Conservation (phyloP, 176 grass and related monocot genomes). For the Aegilops sharonensis region DNA sequence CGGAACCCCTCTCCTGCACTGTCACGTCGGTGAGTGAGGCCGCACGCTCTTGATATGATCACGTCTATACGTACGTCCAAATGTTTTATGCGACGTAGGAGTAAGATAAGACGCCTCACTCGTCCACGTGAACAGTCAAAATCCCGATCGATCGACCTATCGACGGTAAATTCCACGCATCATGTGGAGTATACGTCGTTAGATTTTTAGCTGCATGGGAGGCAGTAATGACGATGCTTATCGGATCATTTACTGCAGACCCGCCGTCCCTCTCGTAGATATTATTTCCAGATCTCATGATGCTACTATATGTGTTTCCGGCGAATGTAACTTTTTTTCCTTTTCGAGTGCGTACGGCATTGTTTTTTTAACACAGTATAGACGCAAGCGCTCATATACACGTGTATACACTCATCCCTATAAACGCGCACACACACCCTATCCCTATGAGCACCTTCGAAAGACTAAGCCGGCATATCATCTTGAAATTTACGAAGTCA, state of each 20-base stretch:
- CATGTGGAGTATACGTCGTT: background rate
- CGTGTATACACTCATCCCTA: too few species aligned
- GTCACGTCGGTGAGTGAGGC: background rate
- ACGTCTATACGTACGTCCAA: background rate
- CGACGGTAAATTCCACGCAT: too few species aligned
- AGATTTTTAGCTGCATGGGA: background rate
- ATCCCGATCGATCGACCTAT: background rate
- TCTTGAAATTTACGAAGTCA: too few species aligned
- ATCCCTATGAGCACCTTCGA: too few species aligned
- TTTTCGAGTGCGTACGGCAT: too few species aligned
- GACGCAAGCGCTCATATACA: too few species aligned
- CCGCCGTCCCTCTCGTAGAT: background rate
- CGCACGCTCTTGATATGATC: background rate
- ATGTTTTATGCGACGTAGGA: background rate
- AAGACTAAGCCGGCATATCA: too few species aligned
- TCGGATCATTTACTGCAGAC: background rate
- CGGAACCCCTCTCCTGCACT: too few species aligned
- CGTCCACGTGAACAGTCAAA: background rate
- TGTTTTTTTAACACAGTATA: too few species aligned
- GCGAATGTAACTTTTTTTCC: too few species aligned
- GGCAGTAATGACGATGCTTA: background rate
- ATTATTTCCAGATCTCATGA: background rate
- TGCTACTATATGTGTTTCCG: too few species aligned
- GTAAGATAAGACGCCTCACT: background rate
- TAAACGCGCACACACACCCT: too few species aligned